Base-by-base conservation (phyloP, 495 filamentous ascomycete species). In the Friedmanniomyces simplex region DNA sequence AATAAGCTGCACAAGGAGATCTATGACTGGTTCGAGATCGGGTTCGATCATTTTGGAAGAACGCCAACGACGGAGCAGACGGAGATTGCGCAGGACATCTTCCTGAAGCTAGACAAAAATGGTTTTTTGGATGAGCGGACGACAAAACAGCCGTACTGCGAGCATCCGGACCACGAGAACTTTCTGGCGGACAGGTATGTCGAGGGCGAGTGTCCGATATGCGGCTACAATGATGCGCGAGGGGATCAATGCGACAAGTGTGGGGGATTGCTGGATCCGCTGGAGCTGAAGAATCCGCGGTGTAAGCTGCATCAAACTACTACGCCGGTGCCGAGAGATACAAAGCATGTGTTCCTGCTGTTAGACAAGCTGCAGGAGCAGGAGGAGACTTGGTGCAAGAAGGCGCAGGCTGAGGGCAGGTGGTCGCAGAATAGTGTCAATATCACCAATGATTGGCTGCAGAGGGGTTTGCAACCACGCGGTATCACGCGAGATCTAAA, bases 121-220 rank as follows among this genome's bases (percentile, higher is more conserved):
- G 88, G 84, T n/a, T 93, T 80, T 66, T 74, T 97, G 43, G 82
- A 85, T 62, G 86, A 96, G 76, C 77, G 83, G 49, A 84, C 83
- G 14, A 79, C 82, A 22, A 77, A 75, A 45, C 91, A 96, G 68
- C 87, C 89, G 21, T 96, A 87, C 73, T 96, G 91, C 68, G 83
- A 89, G 59, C 51, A 54, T 12, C 26, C 49, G 30, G 77, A 82
- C 28, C 90, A 97, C 69, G 74, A 82, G 18, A 83, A 82, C 22
- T 97, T 95, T 76, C 69, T 97, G 51, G 90, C 91, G 21, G 91
- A 97, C 71, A 87, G 91, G 41, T 97, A 87, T 67, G 89, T 96
- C 20, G 90, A 96, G 73, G 91, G 91, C 18, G 85, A 83, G 60
- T 96, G 91, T 72, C 83, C 84, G 41, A 81, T 80, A 55, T 96